Evolutionary conservation across 371 early-diverging fungal genomes (phyloP), one percentile per base, ranked within the genome.

Genomic region (Mucor irregularis): DNA sequence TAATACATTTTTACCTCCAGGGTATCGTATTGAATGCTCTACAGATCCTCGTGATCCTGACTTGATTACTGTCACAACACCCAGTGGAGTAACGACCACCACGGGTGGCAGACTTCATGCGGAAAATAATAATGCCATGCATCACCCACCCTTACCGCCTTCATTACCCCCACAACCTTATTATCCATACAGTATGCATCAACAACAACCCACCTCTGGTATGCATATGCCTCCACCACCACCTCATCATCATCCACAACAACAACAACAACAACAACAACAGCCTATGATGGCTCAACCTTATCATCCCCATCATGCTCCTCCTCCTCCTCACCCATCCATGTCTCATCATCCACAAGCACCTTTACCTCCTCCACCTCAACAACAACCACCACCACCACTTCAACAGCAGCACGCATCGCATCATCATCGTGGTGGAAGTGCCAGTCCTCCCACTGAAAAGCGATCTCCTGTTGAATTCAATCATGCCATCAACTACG

Each of bases 1-100:
- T 82, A 99, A 99, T 79, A 97, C 99, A 5, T 99, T 99, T 71
- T 69, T 99, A 45, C 99, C 99, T n/a, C 91, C 94, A 8, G 98
- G 98, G 5, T 98, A 95, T 68, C 87, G 89, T 53, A 95, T 99
- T 55, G 97, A 95, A 66, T 87, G 93, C 54, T 86, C 86, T 3
- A 76, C 80, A 26, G 89, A 93, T 58, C 87, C 91, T 2, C 62
- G 72, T 16, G 88, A 90, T 28, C 86, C 88, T 10, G 71, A 81
- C 58, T 68, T 77, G 39, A 90, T 97, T 49, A 84, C 87, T 31
- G 96, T 98, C 28, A 93, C 89, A 7, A 94, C 96, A 0, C 97
- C 97, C 13, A 78, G 82, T 10, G 92, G 91, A 49, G 19, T 42
- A 1, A 38, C 56, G 25, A 52, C 63, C 7, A 49, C 51, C 9